Percentiles rank a stretch among this genome's conserved stretches.
Conservation (phyloP, 768 basidiomycete species). For the Grammothele lineata region DNA sequence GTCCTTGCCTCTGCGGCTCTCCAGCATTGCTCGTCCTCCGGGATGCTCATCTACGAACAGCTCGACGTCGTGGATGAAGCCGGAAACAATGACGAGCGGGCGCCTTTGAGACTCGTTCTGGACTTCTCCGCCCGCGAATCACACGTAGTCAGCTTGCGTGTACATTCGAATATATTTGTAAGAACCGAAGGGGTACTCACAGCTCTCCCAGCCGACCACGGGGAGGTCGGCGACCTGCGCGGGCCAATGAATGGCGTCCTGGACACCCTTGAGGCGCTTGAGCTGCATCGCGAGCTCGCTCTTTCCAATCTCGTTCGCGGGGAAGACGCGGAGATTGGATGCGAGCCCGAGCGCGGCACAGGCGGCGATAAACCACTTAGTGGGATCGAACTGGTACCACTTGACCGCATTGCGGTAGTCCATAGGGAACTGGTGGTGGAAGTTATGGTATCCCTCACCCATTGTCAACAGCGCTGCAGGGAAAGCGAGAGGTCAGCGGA, state of each 20-base stretch:
- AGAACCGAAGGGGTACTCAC: conserved; percentile 37
- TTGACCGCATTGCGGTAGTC: conserved; percentile 50
- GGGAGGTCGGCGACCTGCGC: conserved; percentile 55
- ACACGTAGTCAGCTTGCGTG: background rate
- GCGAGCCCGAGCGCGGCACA: conserved; percentile 66
- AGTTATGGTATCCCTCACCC: conserved; percentile 88
- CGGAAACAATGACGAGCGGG: conserved; percentile 69
- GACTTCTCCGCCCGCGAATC: conserved; percentile 35
- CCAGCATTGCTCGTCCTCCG: conserved; percentile 63
- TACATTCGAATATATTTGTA: background rate
- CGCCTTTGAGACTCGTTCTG: conserved; percentile 62
- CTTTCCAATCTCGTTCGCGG: conserved; percentile 84
- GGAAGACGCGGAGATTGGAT: conserved; percentile 78
- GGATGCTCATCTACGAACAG: conserved; percentile 75
- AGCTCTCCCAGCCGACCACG: conserved; percentile 77
- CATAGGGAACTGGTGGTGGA: conserved; percentile 57
- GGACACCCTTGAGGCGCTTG: conserved; percentile 61
- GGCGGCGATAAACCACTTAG: conserved; percentile 75
- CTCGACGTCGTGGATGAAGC: conserved; percentile 84
- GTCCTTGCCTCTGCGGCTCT: conserved; percentile 67
- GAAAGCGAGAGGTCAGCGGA: background rate
- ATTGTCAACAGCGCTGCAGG: conserved; percentile 38
- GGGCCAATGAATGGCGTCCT: conserved; percentile 66
- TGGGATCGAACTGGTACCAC: conserved; percentile 73
- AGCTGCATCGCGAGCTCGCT: conserved; percentile 81